Evolutionary conservation across 805 yeast genomes (phyloP).

Genomic region (Candida nanaspora): DNA sequence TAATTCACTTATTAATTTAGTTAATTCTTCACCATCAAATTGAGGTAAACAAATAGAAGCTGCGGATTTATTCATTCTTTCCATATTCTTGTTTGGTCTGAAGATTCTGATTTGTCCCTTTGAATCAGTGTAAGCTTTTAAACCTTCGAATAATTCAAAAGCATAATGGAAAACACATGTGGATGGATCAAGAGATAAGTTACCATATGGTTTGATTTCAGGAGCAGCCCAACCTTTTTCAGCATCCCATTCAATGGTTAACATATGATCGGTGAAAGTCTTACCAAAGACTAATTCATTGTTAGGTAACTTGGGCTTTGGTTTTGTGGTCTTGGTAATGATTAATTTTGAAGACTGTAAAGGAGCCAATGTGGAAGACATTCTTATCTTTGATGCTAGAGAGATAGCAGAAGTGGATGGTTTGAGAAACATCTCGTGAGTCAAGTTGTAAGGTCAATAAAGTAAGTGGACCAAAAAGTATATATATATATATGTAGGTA

Average conservation of each 20-base stretch:
- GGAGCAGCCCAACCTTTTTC: slow-evolving; percentile 86
- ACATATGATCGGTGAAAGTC: slow-evolving; percentile 83
- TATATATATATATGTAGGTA: no score
- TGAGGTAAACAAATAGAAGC: slow-evolving; percentile 84
- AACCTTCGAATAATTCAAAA: slow-evolving; percentile 91
- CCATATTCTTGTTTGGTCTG: slow-evolving; percentile 90
- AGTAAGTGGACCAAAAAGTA: no score
- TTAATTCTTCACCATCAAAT: slow-evolving; percentile 72
- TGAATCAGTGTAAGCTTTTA: slow-evolving; percentile 76
- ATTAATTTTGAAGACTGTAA: slow-evolving; percentile 49
- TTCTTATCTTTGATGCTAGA: slow-evolving; percentile 4
- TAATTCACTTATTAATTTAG: slow-evolving; percentile 68
- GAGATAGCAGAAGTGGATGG: background rate
- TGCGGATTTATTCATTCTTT: slow-evolving; percentile 82
- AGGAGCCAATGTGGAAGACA: slow-evolving; percentile 25
- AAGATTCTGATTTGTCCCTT: slow-evolving; percentile 71
- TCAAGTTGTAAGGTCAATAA: no score
- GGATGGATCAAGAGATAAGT: slow-evolving; percentile 75
- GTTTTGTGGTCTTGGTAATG: slow-evolving; percentile 38
- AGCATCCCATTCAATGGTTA: slow-evolving; percentile 76
- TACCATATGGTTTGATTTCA: slow-evolving; percentile 77
- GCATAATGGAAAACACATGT: slow-evolving; percentile 90
- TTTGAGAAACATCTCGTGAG: no score
- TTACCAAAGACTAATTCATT: slow-evolving; percentile 65
- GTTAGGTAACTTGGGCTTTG: slow-evolving; percentile 50